Percentiles rank a stretch among this genome's conserved stretches.
phyloP scores from a whole-genome alignment of 2,329 filamentous ascomycete genomes.

The Leptoxyphium fumago region DNA sequence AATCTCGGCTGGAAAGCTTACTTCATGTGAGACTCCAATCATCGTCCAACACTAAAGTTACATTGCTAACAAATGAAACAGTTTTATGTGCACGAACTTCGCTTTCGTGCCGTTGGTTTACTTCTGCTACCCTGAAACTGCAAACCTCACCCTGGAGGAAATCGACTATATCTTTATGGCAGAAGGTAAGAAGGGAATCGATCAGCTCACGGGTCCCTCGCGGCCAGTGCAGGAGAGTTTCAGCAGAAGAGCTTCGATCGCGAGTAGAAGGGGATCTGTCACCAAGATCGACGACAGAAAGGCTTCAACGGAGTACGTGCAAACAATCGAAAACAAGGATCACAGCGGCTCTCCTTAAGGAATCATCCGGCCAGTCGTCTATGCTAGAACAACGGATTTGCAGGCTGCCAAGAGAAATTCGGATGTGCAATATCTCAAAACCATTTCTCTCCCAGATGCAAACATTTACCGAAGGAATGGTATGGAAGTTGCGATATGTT shows the following conservation, averaged over 20 bases:
- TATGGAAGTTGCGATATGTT: too few relatives aligned
- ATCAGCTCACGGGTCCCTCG: constrained; percentile 7
- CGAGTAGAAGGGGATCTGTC: background rate
- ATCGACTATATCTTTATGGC: constrained; percentile 29
- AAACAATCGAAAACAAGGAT: background rate
- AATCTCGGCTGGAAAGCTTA: constrained; percentile 34
- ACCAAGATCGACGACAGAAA: background rate
- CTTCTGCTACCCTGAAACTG: constrained; percentile 32
- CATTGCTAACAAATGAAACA: constrained; percentile 15
- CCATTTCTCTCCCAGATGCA: too few relatives aligned
- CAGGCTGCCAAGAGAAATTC: too few relatives aligned
- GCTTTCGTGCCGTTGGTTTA: constrained; percentile 32
- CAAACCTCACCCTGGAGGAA: constrained; percentile 29
- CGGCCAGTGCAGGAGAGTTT: constrained; percentile 14
- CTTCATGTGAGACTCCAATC: constrained; percentile 23
- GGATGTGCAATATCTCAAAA: too few relatives aligned
- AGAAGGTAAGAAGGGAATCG: constrained; percentile 12
- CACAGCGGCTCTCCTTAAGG: background rate
- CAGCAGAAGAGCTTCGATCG: constrained; percentile 1
- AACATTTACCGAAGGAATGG: too few relatives aligned
- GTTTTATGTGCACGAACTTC: constrained; percentile 37
- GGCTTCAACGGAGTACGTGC: background rate
- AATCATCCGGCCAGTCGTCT: too few relatives aligned
- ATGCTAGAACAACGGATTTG: too few relatives aligned
- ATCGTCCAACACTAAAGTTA: too few relatives aligned